A percentile compares a stretch with the other conserved stretches of the same genome.
Evolutionary conservation across 2,329 filamentous ascomycete genomes (phyloP).

Genomic region (Colletotrichum chlorophyti): DNA sequence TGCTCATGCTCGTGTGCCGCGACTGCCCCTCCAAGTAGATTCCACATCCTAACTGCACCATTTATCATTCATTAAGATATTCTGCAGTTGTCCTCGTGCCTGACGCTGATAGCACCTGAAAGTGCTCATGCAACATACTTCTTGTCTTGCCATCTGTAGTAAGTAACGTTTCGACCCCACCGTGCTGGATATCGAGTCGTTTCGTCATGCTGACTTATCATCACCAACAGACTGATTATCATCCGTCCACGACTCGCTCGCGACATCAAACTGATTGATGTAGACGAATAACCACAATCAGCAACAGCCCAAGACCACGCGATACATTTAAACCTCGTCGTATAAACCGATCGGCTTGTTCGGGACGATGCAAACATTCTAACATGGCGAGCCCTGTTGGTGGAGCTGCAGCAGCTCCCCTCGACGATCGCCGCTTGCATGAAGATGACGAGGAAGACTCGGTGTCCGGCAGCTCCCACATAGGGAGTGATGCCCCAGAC

Average conservation of each 20-base stretch:
- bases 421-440: constrained; percentile 29
- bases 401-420: constrained; percentile 32
- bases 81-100: constrained; percentile 1
- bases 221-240: constrained; percentile 19
- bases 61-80: neutral
- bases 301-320: neutral
- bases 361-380: constrained; percentile 32
- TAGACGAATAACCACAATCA: neutral
- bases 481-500: constrained; percentile 40
- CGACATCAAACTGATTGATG: constrained; percentile 23
- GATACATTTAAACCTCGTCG: neutral
- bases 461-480: constrained; percentile 46
- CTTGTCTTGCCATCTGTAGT: neutral
- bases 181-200: constrained; percentile 23
- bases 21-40: constrained; percentile 28
- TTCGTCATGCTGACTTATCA: constrained; percentile 31
- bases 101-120: neutral
- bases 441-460: constrained; percentile 30
- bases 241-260: constrained; percentile 13
- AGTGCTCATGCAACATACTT: neutral
- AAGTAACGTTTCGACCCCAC: constrained; percentile 26
- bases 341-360: neutral
- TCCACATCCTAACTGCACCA: constrained; percentile 6
- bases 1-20: constrained; percentile 27
- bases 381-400: constrained; percentile 42